Evolutionary conservation across 495 filamentous ascomycete genomes (phyloP).

Genomic region (Hypoxylon fragiforme): DNA sequence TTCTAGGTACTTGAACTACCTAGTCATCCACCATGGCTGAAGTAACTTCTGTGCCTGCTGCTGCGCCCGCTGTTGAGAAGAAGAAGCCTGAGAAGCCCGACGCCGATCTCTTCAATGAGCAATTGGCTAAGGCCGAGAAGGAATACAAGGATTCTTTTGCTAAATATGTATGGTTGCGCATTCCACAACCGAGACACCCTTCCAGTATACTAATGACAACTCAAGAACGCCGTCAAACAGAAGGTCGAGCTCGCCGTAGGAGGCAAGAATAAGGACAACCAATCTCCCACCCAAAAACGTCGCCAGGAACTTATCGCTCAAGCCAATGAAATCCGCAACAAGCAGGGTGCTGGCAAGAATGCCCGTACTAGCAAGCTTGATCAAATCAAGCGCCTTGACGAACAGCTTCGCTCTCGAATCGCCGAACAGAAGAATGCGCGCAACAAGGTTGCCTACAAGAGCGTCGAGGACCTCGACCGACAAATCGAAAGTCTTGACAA

Average conservation of each 20-base stretch:
- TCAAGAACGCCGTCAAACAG: conserved; percentile 77
- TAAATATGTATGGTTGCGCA: conserved; percentile 66
- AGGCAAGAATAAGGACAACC: conserved; percentile 67
- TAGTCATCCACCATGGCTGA: conserved; percentile 43
- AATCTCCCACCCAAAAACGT: conserved; percentile 71
- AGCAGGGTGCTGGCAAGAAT: conserved; percentile 83
- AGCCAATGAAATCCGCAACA: conserved; percentile 69
- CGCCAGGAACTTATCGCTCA: conserved; percentile 80
- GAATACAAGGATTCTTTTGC: conserved; percentile 73
- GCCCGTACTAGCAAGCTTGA: conserved; percentile 74
- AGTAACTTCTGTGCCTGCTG: conserved; percentile 34
- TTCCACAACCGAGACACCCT: background rate
- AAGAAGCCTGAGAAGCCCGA: conserved; percentile 74
- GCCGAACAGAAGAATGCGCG: conserved; percentile 82
- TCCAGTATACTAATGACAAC: conserved; percentile 18
- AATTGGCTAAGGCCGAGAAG: conserved; percentile 77
- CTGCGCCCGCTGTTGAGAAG: conserved; percentile 46
- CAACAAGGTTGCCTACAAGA: conserved; percentile 78
- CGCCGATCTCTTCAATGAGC: conserved; percentile 68
- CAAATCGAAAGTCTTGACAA: conserved; percentile 79
- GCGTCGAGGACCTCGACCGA: conserved; percentile 79
- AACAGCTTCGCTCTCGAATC: conserved; percentile 76
- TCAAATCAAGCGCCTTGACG: conserved; percentile 83
- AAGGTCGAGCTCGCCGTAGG: conserved; percentile 80
- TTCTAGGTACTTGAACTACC: conserved; percentile 1